These are phyloP conservation scores for Neocatenulostroma microsporum DNA, from an alignment of 2,329 filamentous ascomycete species.

Conservation along the genomic window DNA sequence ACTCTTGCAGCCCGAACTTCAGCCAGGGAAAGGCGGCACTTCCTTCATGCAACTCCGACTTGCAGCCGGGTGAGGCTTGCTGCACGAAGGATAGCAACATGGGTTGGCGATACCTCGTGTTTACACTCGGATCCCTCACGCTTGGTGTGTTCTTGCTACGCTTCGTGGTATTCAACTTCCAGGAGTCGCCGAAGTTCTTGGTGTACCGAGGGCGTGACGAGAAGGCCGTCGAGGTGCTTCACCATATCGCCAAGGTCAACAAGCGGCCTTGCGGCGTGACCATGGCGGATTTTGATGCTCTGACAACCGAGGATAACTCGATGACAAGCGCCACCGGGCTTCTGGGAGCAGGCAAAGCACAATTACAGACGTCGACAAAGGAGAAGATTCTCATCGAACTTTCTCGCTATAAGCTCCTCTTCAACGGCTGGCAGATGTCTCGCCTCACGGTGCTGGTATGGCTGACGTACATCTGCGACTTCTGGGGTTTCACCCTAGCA, in stretches of 20 bases:
- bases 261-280: conserved; percentile 28
- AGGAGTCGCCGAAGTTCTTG: conserved; percentile 54
- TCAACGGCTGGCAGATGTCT: conserved; percentile 35
- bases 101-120: conserved; percentile 41
- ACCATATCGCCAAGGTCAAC: conserved; percentile 39
- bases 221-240: conserved; percentile 41
- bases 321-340: conserved; percentile 21
- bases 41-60: conserved; percentile 38
- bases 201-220: conserved; percentile 47
- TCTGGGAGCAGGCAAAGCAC: conserved; percentile 27
- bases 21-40: conserved; percentile 35
- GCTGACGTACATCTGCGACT: conserved; percentile 47
- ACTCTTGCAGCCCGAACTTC: conserved; percentile 47
- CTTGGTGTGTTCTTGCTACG: conserved; percentile 44
- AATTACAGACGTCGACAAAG: conserved; percentile 23
- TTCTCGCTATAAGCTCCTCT: conserved; percentile 39
- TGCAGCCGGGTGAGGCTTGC: conserved; percentile 26
- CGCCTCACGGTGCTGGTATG: conserved; percentile 43
- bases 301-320: conserved; percentile 27
- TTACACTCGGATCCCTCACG: conserved; percentile 35
- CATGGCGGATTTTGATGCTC: conserved; percentile 29
- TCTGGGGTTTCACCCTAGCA: conserved; percentile 44
- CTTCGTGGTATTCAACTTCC: conserved; percentile 48
- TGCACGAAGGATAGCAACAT: conserved; percentile 34
- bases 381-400: conserved; percentile 36